Percentiles rank a stretch among this genome's conserved stretches.
Conservation (phyloP, 73 alveolate species). For the Stentor coeruleus region DNA sequence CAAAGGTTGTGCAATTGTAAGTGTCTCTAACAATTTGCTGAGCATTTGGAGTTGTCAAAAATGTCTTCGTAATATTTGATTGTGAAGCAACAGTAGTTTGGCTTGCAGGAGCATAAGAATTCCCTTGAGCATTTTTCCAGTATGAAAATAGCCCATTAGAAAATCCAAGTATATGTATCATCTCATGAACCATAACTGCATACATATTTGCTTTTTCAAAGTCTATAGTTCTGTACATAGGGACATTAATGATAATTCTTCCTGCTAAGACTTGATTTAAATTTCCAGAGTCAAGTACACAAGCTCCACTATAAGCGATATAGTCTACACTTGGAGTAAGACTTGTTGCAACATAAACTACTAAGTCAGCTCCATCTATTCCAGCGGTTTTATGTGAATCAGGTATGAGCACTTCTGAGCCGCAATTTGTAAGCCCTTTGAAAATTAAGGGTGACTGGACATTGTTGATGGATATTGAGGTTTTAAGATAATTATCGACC, state of each 20-base stretch:
- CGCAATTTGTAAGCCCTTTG: no score
- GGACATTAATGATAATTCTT: background rate
- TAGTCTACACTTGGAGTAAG: background rate
- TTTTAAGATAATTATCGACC: background rate
- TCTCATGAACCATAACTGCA: background rate
- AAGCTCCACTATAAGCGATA: background rate
- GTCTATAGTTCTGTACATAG: background rate
- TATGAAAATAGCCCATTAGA: background rate
- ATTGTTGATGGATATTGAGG: background rate
- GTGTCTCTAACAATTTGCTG: background rate
- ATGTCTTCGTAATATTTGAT: background rate
- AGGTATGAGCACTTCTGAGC: background rate
- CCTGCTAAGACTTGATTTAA: background rate
- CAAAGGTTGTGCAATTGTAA: background rate
- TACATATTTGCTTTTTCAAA: background rate
- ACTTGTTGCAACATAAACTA: background rate
- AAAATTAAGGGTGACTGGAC: no score
- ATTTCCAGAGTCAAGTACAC: background rate
- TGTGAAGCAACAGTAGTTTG: background rate
- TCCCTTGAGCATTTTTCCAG: background rate
- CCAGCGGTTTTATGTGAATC: background rate
- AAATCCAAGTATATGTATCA: background rate
- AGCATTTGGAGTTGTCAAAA: background rate
- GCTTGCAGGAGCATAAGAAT: background rate
- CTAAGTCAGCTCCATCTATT: background rate